phyloP scores from a whole-genome alignment of 345 rosid genomes.

The Populus ilicifolia region DNA sequence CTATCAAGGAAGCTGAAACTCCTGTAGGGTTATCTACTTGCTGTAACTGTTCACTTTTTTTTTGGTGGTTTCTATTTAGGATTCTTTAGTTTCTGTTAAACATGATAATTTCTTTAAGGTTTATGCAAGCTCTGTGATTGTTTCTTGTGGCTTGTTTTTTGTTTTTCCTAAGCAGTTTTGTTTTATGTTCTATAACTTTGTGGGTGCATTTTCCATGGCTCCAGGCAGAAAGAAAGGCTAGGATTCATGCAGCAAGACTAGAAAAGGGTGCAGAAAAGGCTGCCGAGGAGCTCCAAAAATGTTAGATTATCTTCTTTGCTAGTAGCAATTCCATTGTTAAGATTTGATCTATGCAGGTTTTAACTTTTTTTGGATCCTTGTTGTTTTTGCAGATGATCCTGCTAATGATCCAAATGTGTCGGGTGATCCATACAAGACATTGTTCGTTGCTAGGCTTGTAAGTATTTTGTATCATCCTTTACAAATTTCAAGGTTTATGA shows the following conservation, averaged over 20 bases:
- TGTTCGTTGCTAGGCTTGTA: slow-evolving; percentile 94
- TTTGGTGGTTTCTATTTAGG: background rate
- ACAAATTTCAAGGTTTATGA: slow-evolving; percentile 3
- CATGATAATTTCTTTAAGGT: background rate
- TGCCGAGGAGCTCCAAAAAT: slow-evolving; percentile 69
- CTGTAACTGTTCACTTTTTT: background rate
- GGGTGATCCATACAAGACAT: slow-evolving; percentile 97
- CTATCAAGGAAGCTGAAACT: slow-evolving; percentile 68
- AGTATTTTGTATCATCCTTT: slow-evolving; percentile 24
- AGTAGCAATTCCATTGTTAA: slow-evolving; percentile 2
- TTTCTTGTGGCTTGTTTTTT: background rate
- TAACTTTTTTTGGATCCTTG: slow-evolving; percentile 1
- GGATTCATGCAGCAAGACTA: slow-evolving; percentile 68
- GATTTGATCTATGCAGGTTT: background rate
- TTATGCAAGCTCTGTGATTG: background rate
- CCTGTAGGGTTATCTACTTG: slow-evolving; percentile 48
- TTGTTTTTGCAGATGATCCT: slow-evolving; percentile 73
- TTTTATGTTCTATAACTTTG: background rate
- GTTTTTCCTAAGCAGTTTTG: no score
- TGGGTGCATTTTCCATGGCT: background rate
- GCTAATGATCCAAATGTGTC: slow-evolving; percentile 64
- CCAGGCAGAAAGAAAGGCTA: slow-evolving; percentile 68
- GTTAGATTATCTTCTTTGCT: slow-evolving; percentile 34
- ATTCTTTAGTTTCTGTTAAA: background rate
- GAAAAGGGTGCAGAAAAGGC: slow-evolving; percentile 89